Evolutionary conservation across 78 protist genomes (phyloP).

Genomic region (Pigoraptor vietnamica): DNA sequence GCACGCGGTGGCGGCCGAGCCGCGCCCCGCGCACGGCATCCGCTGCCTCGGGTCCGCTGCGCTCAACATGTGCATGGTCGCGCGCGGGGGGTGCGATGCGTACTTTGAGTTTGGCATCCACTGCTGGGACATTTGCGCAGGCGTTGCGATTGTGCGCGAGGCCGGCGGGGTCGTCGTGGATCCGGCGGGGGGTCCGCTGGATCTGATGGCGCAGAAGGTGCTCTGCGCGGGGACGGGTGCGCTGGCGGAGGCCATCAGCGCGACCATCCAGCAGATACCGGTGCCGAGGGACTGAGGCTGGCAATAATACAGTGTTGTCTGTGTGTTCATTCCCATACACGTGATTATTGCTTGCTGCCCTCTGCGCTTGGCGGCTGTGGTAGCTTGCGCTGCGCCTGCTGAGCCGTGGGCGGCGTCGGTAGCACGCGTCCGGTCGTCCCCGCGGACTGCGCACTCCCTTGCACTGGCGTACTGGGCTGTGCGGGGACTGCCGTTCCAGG

Average conservation of each 20-base stretch:
- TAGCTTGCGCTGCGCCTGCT: neutral
- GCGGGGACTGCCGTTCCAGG: too few relatives aligned
- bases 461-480: too few relatives aligned
- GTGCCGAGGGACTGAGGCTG: neutral
- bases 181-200: neutral
- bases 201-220: neutral
- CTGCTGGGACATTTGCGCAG: constrained; percentile 84
- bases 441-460: too few relatives aligned
- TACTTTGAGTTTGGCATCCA: constrained; percentile 56
- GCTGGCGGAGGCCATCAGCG: neutral
- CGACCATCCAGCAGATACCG: neutral
- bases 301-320: too few relatives aligned
- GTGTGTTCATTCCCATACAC: too few relatives aligned
- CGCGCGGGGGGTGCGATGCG: neutral
- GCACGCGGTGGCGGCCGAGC: neutral
- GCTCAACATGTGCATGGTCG: constrained; percentile 7
- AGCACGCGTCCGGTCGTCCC: neutral
- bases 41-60: constrained; percentile 1
- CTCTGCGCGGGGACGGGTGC: neutral
- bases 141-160: constrained; percentile 57
- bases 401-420: neutral
- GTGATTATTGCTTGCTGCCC: neutral
- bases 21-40: neutral
- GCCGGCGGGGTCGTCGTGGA: constrained; percentile 65
- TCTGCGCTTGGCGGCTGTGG: neutral